These are phyloP conservation scores for Flagelloscypha sp. DNA, from an alignment of 768 basidiomycete genomes.

Conservation along the genomic window DNA sequence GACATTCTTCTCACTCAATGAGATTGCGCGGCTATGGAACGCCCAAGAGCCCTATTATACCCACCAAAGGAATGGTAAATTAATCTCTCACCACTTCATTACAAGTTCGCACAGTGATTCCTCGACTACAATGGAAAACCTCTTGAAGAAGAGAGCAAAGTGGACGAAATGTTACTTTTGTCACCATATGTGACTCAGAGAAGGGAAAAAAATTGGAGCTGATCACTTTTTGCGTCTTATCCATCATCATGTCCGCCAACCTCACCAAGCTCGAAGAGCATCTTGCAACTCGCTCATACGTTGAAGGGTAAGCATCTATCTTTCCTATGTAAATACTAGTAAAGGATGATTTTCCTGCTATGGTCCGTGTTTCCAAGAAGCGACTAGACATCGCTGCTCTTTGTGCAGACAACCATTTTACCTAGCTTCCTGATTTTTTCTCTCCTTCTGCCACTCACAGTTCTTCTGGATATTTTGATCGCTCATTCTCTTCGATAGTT, in stretches of 20 bases:
- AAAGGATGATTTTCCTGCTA: conserved; percentile 10
- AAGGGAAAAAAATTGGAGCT: conserved; percentile 14
- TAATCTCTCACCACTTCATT: no score
- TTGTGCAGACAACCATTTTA: conserved; percentile 2
- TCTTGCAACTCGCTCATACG: conserved; percentile 80
- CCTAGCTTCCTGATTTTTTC: conserved; percentile 10
- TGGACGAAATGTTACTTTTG: no score
- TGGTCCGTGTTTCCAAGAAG: conserved; percentile 64
- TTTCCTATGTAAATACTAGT: conserved; percentile 6
- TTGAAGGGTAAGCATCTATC: conserved; percentile 70
- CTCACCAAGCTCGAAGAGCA: conserved; percentile 74
- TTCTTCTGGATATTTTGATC: conserved; percentile 7
- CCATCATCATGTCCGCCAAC: conserved; percentile 53
- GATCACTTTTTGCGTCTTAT: conserved; percentile 19
- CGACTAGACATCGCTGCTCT: conserved; percentile 22
- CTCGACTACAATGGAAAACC: no score
- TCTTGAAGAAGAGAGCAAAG: no score
- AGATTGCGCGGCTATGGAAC: no score
- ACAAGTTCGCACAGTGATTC: no score
- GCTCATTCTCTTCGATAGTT: conserved; percentile 38
- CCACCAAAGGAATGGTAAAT: no score
- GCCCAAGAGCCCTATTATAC: no score
- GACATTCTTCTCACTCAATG: no score
- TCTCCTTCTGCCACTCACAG: conserved; percentile 6
- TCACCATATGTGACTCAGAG: no score